Evolutionary conservation across 352 stramenopile species (phyloP).

Genomic region (Pythium dissimile): DNA sequence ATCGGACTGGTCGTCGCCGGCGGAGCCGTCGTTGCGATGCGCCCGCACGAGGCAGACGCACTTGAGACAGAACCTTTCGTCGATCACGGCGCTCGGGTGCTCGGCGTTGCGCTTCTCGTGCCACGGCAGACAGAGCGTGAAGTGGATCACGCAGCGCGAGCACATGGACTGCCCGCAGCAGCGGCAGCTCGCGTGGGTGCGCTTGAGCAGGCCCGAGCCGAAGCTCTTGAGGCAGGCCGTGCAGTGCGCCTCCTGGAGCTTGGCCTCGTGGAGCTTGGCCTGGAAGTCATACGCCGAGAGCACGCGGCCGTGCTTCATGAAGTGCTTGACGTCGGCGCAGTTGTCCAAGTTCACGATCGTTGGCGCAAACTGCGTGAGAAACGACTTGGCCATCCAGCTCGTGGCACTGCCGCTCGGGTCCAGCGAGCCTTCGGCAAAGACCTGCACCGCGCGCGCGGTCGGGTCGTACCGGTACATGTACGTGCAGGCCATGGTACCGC

Average conservation of each 20-base stretch:
- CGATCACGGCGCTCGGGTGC: slow-evolving; percentile 58
- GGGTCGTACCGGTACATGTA: slow-evolving; percentile 63
- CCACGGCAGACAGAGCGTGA: slow-evolving; percentile 52
- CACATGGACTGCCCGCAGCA: slow-evolving; percentile 53
- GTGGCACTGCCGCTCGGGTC: slow-evolving; percentile 46
- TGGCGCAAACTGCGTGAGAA: slow-evolving; percentile 60
- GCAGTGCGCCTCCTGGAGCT: slow-evolving; percentile 18
- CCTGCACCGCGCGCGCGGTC: slow-evolving; percentile 49
- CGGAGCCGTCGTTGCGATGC: slow-evolving; percentile 38
- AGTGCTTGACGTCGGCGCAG: slow-evolving; percentile 78
- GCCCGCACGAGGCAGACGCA: slow-evolving; percentile 66
- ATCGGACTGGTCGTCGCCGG: neutral
- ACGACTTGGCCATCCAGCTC: slow-evolving; percentile 50
- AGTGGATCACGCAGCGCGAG: slow-evolving; percentile 56
- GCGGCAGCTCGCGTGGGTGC: slow-evolving; percentile 42
- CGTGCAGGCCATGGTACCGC: slow-evolving; percentile 47
- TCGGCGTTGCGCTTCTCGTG: slow-evolving; percentile 49
- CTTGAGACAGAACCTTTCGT: slow-evolving; percentile 75
- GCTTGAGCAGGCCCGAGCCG: slow-evolving; percentile 36
- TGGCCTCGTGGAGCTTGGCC: slow-evolving; percentile 11
- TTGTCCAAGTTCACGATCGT: slow-evolving; percentile 61
- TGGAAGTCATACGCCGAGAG: slow-evolving; percentile 42
- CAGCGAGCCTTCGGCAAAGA: slow-evolving; percentile 60
- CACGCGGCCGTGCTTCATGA: slow-evolving; percentile 73
- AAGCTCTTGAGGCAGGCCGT: slow-evolving; percentile 48